Evolutionary conservation across 1,284 basidiomycete species (phyloP).

Genomic region (Naganishia sp.): DNA sequence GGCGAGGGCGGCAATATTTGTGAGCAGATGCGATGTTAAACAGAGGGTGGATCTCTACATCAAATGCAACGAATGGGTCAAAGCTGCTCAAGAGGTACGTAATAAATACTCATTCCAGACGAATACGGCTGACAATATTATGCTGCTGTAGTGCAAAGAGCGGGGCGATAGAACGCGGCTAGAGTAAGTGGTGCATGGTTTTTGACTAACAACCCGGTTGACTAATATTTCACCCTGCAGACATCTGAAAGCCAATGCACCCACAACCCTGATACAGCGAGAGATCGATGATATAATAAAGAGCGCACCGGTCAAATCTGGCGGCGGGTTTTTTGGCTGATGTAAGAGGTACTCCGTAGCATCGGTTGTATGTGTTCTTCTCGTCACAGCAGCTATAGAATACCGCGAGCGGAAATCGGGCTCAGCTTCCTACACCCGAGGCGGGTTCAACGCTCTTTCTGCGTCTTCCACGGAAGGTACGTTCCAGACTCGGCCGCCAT

Average conservation of each 20-base stretch:
- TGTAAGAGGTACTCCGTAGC: too few species aligned
- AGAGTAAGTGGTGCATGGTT: constrained; percentile 62
- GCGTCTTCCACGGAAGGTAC: too few species aligned
- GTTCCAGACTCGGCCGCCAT: too few species aligned
- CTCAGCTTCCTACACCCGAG: too few species aligned
- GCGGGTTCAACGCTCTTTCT: too few species aligned
- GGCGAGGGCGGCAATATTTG: constrained; percentile 72
- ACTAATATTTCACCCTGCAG: constrained; percentile 54
- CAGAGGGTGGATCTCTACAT: constrained; percentile 81
- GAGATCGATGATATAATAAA: constrained; percentile 69
- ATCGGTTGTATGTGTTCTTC: too few species aligned
- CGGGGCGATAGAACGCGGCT: constrained; percentile 75
- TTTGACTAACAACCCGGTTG: neutral
- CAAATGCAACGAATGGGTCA: constrained; percentile 81
- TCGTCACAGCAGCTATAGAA: too few species aligned
- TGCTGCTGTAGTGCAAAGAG: constrained; percentile 65
- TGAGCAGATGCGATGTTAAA: constrained; percentile 78
- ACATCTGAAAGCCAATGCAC: constrained; percentile 67
- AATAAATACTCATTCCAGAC: neutral
- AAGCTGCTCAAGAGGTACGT: constrained; percentile 69
- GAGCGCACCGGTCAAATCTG: constrained; percentile 26
- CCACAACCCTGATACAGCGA: constrained; percentile 72
- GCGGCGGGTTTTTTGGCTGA: constrained; percentile 11
- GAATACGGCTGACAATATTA: neutral
- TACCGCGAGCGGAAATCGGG: too few species aligned